Evolutionary conservation across 495 filamentous ascomycete genomes (phyloP).

Genomic region (Xylaria grammica): DNA sequence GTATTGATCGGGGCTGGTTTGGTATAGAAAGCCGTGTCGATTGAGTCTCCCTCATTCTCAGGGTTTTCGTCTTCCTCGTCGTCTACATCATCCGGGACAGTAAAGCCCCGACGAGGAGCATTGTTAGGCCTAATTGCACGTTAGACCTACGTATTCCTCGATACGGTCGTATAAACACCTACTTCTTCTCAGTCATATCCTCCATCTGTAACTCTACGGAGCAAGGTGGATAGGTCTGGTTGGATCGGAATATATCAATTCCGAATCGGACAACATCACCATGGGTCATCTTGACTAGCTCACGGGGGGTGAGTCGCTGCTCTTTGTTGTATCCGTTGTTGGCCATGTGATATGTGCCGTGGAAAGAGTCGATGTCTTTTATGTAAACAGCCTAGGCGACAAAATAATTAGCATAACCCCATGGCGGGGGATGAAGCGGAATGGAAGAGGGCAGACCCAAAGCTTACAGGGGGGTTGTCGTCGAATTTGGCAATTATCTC

Average conservation of each 20-base stretch:
- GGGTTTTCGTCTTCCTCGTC: constrained; percentile 55
- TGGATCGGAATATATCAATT: constrained; percentile 47
- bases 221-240: constrained; percentile 47
- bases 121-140: background rate
- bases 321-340: constrained; percentile 31
- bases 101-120: constrained; percentile 37
- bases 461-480: constrained; percentile 15
- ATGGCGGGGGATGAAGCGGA: background rate
- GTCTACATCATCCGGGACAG: constrained; percentile 53
- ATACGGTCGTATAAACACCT: background rate
- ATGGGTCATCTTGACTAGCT: constrained; percentile 28
- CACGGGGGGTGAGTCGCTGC: constrained; percentile 20
- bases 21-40: background rate
- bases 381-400: constrained; percentile 46
- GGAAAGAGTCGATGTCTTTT: constrained; percentile 59
- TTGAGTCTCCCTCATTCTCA: constrained; percentile 36
- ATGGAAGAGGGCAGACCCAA: background rate
- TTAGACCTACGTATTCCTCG: constrained; percentile 2
- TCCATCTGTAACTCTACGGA: constrained; percentile 31
- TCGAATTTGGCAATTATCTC: constrained; percentile 54
- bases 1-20: background rate
- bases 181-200: background rate
- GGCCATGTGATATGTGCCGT: constrained; percentile 57
- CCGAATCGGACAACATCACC: constrained; percentile 56
- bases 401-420: constrained; percentile 26